phyloP scores from a whole-genome alignment of 179 eudicot genomes.

The Pouteria campechiana region DNA sequence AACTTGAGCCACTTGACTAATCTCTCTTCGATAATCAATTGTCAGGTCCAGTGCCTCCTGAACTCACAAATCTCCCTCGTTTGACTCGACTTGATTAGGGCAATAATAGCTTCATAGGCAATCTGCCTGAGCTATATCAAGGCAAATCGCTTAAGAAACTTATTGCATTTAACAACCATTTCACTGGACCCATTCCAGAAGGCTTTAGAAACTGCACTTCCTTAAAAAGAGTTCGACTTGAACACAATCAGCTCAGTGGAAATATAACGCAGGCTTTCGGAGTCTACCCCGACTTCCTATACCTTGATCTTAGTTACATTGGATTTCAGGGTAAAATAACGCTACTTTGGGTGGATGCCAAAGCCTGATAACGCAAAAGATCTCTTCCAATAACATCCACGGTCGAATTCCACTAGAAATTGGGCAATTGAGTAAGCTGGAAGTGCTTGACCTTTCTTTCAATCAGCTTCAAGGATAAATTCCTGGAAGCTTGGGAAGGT shows the following conservation, averaged over 20 bases:
- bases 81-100: neutral
- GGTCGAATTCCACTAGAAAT: conserved; percentile 11
- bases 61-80: conserved; percentile 2
- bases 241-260: conserved; percentile 9
- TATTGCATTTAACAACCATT: too few species aligned
- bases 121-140: too few species aligned
- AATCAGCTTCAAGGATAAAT: conserved; percentile 8
- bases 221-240: conserved; percentile 5
- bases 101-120: too few species aligned
- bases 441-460: conserved; percentile 11
- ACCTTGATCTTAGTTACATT: conserved; percentile 13
- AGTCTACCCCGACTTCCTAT: conserved; percentile 7
- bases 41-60: conserved; percentile 1
- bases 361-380: neutral
- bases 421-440: conserved; percentile 2
- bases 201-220: conserved; percentile 19
- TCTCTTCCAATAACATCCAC: conserved; percentile 9
- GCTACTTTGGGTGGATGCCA: conserved; percentile 4
- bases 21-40: neutral
- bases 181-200: conserved; percentile 11
- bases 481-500: too few species aligned
- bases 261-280: conserved; percentile 17
- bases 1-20: neutral
- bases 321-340: conserved; percentile 14
- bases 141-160: too few species aligned